Conservation (phyloP, 2,329 filamentous ascomycete genomes). For the Monosporascus sp. region DNA sequence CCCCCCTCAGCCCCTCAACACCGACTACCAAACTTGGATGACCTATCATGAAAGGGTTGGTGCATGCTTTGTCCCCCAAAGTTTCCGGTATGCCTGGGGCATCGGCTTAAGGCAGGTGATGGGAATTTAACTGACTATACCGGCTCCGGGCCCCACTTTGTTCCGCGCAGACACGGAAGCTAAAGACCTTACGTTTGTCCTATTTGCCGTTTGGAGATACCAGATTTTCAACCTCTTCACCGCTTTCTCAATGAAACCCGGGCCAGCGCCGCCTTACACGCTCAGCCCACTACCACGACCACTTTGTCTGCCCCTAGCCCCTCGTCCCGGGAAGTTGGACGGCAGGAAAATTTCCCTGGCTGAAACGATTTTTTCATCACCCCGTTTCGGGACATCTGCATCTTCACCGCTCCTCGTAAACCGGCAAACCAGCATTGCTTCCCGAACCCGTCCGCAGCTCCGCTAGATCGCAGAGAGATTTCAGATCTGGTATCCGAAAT, state of each 20-base stretch:
- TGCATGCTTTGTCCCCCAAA: constrained; percentile 10
- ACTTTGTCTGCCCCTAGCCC: constrained; percentile 11
- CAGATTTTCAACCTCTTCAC: constrained; percentile 20
- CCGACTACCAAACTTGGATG: background rate
- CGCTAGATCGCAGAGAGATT: constrained; percentile 7
- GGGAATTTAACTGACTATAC: background rate
- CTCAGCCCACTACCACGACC: constrained; percentile 7
- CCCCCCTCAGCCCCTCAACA: constrained; percentile 1
- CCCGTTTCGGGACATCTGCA: background rate
- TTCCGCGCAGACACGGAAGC: too few species aligned
- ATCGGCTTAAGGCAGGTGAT: background rate
- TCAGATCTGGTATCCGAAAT: constrained; percentile 1
- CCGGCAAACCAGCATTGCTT: constrained; percentile 16
- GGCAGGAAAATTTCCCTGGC: background rate
- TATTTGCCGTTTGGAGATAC: constrained; percentile 8
- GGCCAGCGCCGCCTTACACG: constrained; percentile 13
- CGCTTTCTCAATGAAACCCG: constrained; percentile 23
- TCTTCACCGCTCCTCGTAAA: constrained; percentile 19
- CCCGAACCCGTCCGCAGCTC: constrained; percentile 4
- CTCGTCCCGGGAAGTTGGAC: constrained; percentile 5
- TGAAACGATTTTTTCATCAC: background rate
- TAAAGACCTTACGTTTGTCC: background rate
- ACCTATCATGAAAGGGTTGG: background rate
- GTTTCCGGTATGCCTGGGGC: constrained; percentile 9
- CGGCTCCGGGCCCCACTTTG: too few species aligned